Evolutionary conservation across 768 basidiomycete genomes (phyloP), one percentile per base, ranked within the genome.

Genomic region (Podaxis sp.): DNA sequence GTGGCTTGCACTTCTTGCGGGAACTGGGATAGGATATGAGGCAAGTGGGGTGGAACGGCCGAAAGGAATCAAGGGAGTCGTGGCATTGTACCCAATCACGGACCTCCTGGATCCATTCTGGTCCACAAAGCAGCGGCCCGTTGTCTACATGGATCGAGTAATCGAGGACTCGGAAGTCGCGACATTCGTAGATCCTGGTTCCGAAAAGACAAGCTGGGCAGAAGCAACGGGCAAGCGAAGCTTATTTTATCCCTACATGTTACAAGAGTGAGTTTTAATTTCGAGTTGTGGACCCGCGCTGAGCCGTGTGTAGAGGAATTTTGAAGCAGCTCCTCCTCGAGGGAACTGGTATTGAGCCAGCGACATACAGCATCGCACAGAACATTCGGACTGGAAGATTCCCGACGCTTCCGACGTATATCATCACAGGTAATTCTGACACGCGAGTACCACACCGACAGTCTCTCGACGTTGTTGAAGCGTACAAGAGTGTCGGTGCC

Each of bases 181-280:
- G 14, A 50, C 69, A 4, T 77, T 72, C 50, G 38, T 74, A 13
- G 65, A 76, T 57, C 73, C 75, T 0, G 47, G 64, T 1, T 65
- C 63, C 3, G 52, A 59, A 35, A 72, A 72, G 62, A 66, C 68
- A 9, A 62, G 67, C 1, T 70, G 55, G 44, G 66, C 70, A 0
- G 62, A 67, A 0, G 11, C 63, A 35, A 71, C 74, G 14, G 70
- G 67, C 25, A 61, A 59, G 38, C 62, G 76, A 28, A 56, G 68
- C 25, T 66, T 76, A 16, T 75, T 76, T 53, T 77, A 77, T 59
- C 62, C 63, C 53, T 77, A 74, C 60, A 77, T 76, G 76, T 67
- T 77, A 10, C 76, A 77, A 65, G 76, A 76, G 75, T 75, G 51
- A 48, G 74, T 65, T 1, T 13, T 16, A n/a, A 27, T 37, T 3